Evolutionary conservation across 495 filamentous ascomycete species (phyloP).

Genomic region (Tuber calosporum): DNA sequence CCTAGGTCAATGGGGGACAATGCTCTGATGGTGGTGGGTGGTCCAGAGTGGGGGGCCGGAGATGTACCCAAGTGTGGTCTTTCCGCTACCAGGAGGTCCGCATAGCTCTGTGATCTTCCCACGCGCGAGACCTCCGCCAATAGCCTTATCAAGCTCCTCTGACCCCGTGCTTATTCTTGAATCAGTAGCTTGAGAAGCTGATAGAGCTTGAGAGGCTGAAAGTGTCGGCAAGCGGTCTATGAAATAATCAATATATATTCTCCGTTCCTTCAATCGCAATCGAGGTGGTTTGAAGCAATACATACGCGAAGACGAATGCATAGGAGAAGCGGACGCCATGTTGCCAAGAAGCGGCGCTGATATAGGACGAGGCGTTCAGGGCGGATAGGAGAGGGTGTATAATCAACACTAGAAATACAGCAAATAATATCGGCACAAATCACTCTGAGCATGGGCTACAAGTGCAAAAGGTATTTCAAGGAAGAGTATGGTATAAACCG

Average conservation of each 20-base stretch:
- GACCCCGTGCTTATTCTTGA: conserved; percentile 61
- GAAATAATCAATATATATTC: conserved; percentile 9
- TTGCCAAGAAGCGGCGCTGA: conserved; percentile 5
- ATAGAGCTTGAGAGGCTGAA: conserved; percentile 76
- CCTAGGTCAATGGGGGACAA: conserved; percentile 16
- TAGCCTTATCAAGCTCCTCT: conserved; percentile 52
- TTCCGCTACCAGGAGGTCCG: conserved; percentile 81
- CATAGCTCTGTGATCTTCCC: conserved; percentile 83
- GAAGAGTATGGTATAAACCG: not conserved
- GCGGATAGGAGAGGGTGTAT: not conserved
- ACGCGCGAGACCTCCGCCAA: conserved; percentile 56
- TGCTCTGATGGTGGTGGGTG: not conserved
- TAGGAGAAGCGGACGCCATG: conserved; percentile 8
- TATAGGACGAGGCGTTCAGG: not conserved
- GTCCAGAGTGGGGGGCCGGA: conserved; percentile 22
- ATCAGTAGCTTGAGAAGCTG: conserved; percentile 51
- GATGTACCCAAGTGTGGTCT: conserved; percentile 70
- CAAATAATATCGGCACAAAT: not conserved
- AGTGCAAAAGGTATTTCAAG: not conserved
- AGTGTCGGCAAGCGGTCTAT: conserved; percentile 76
- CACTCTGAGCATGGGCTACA: not conserved
- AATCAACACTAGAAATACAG: not conserved
- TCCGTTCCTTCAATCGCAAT: not conserved
- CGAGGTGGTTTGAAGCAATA: not conserved
- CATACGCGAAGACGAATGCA: not conserved